Evolutionary conservation across 148 eudicot species (phyloP).

Genomic region (Mesembryanthemum crystallinum): DNA sequence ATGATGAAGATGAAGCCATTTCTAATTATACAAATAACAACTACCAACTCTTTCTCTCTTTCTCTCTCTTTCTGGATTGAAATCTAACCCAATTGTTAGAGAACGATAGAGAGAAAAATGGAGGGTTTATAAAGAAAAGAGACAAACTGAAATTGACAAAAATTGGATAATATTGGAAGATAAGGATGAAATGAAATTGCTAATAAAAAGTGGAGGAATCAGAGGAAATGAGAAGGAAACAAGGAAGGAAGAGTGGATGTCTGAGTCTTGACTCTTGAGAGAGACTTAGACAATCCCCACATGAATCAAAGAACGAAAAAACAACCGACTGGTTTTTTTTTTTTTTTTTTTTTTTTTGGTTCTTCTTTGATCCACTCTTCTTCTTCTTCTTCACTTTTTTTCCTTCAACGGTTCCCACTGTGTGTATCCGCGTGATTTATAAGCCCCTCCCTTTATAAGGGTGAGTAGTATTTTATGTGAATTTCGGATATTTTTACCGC

Average conservation of each 20-base stretch:
- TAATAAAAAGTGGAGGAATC: neutral
- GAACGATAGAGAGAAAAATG: no score
- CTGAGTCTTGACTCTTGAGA: no score
- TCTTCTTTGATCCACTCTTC: no score
- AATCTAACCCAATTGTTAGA: no score
- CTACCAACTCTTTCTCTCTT: neutral
- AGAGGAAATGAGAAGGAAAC: neutral
- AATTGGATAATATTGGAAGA: neutral
- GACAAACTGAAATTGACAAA: neutral
- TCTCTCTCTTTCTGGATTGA: neutral
- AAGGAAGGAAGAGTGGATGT: neutral
- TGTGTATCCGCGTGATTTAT: neutral
- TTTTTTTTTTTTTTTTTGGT: neutral
- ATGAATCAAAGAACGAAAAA: neutral
- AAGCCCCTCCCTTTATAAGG: neutral
- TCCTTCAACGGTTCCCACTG: neutral
- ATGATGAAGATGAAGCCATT: slow-evolving; percentile 27
- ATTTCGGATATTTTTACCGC: no score
- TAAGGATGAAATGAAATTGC: slow-evolving; percentile 13
- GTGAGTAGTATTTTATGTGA: no score
- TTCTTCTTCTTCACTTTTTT: neutral
- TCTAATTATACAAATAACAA: no score
- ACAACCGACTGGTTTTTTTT: no score
- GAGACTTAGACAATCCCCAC: slow-evolving; percentile 10
- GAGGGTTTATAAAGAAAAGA: neutral